Conservation (phyloP, 148 eudicot species). For the Cornus kousa region DNA sequence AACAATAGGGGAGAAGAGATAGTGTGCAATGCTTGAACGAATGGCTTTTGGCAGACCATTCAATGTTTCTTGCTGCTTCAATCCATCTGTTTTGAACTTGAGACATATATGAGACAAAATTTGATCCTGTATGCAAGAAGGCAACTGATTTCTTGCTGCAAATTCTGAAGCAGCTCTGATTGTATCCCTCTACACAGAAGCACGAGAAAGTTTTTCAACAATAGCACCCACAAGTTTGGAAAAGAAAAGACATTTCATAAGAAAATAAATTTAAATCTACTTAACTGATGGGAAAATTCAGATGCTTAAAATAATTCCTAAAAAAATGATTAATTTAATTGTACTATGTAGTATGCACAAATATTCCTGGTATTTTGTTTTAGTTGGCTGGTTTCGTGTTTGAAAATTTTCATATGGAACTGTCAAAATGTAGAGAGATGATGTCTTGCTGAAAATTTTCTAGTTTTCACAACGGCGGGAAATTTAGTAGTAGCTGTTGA, state of each 20-base stretch:
- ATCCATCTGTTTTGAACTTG: slow-evolving; percentile 71
- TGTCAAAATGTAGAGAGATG: background rate
- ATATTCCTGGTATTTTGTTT: background rate
- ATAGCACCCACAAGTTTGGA: background rate
- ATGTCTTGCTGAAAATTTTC: background rate
- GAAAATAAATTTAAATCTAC: background rate
- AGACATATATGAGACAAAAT: slow-evolving; percentile 78
- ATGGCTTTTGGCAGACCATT: slow-evolving; percentile 77
- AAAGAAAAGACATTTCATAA: background rate
- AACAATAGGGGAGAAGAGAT: slow-evolving; percentile 59
- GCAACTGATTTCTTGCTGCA: slow-evolving; percentile 67
- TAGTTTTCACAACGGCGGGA: background rate
- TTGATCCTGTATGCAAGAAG: slow-evolving; percentile 61
- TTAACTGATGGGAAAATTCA: background rate
- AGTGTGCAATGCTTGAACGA: slow-evolving; percentile 61
- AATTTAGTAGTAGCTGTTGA: background rate
- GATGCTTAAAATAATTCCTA: background rate
- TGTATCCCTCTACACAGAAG: slow-evolving; percentile 68
- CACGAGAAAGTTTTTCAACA: slow-evolving; percentile 14
- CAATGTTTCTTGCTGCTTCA: slow-evolving; percentile 72
- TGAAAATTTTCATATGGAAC: background rate
- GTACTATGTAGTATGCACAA: background rate
- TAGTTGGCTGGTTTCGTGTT: background rate
- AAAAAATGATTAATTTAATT: background rate
- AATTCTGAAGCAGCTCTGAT: slow-evolving; percentile 70